Percentiles rank a stretch among this genome's conserved stretches.
Evolutionary conservation across 2,329 filamentous ascomycete genomes (phyloP).

Genomic region (Aspergillus tubingensis): DNA sequence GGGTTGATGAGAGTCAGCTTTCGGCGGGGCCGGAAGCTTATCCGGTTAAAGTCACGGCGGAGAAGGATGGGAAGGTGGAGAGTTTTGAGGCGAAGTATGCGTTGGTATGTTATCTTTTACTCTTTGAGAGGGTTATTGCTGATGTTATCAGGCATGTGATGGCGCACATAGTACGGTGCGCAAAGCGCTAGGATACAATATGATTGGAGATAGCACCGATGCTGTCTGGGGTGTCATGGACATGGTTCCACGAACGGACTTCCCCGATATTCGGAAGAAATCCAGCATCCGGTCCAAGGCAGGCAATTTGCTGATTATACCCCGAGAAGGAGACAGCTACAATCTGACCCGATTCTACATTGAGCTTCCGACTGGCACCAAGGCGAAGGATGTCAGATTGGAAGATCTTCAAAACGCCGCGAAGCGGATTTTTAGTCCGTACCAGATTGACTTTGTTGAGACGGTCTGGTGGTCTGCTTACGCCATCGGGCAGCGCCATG

Average conservation of each 20-base stretch:
- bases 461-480: constrained; percentile 72
- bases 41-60: constrained; percentile 48
- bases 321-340: constrained; percentile 55
- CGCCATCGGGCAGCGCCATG: constrained; percentile 70
- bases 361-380: constrained; percentile 55
- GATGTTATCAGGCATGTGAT: constrained; percentile 46
- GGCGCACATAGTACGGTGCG: constrained; percentile 49
- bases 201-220: constrained; percentile 62
- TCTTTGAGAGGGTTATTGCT: not conserved
- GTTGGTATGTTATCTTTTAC: constrained; percentile 43
- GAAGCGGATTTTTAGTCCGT: constrained; percentile 56
- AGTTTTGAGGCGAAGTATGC: constrained; percentile 54
- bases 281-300: constrained; percentile 49
- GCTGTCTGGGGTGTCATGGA: constrained; percentile 61
- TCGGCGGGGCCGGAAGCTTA: constrained; percentile 43
- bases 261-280: constrained; percentile 56
- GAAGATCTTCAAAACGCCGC: constrained; percentile 57
- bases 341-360: constrained; percentile 65
- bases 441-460: constrained; percentile 55
- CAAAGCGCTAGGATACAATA: constrained; percentile 48
- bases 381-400: constrained; percentile 55
- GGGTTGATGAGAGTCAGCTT: constrained; percentile 53
- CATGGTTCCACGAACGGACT: constrained; percentile 51
- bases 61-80: constrained; percentile 44
- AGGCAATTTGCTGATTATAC: constrained; percentile 54